Evolutionary conservation across 495 filamentous ascomycete species (phyloP), one percentile per base, ranked within the genome.

Genomic region (Aspergillus incahuasiensis): DNA sequence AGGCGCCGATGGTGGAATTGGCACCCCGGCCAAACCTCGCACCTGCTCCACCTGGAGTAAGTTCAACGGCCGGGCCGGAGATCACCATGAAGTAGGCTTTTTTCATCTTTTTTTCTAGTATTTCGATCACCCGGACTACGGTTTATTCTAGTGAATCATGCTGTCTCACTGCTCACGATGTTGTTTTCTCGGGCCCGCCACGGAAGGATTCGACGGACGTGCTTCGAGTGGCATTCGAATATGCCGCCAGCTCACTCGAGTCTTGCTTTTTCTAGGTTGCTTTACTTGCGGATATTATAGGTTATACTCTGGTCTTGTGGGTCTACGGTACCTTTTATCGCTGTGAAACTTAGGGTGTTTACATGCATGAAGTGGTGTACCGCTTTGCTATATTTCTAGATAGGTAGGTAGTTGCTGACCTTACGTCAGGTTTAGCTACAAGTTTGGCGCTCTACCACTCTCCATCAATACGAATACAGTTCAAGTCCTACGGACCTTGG

Each of bases 1-100:
- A 71, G 35, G 43, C 64, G 0, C 60, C 60, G 21, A 68, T 71
- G 67, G 59, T 72, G 5, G 72, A 65, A 42, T 64, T 70, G 13
- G 62, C 66, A 5, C 64, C 69, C 5, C 58, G 51, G 9, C 56
- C 67, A 7, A 63, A 56, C 48, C 15, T 64, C 9, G 62, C 60
- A 48, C 55, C 66, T 42, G 61, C 67, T 5, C 66, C 68, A 8
- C 55, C 68, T 0, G 65, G 55, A 19, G 60, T 69, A 11, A 69
- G 56, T 57, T 49, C 71, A 3, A 38, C 65, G 18, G 59, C 64
- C 57, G 65, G 66, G 13, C 63, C 68, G 2, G 66, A 74, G 46
- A 51, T 71, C 16, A 50, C 55, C 28, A 68, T 64, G 59, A 68
- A 69, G 54, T 70, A 65, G 38, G 16, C 20, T 28, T 39, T 19